Conservation (phyloP, 2,329 filamentous ascomycete species). For the Ophiostoma montium region DNA sequence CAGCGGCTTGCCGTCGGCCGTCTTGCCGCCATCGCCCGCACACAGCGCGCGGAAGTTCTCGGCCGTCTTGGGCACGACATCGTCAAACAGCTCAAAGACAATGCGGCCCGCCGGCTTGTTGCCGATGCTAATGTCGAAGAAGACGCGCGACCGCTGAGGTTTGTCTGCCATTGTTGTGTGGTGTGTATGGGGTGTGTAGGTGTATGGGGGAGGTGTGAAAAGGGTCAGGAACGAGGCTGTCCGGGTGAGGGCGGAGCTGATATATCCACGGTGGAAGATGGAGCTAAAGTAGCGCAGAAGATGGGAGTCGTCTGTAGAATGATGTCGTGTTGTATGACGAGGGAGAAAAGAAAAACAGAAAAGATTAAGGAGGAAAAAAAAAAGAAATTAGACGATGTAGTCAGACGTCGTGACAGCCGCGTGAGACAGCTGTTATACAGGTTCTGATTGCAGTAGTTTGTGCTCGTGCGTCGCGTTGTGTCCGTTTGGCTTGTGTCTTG, state of each 20-base stretch:
- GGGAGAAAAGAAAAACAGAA: too few species aligned
- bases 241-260: background rate
- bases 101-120: conserved; percentile 60
- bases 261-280: background rate
- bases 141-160: conserved; percentile 62
- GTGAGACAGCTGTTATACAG: too few species aligned
- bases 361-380: too few species aligned
- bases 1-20: conserved; percentile 69
- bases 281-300: too few species aligned
- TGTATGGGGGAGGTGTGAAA: background rate
- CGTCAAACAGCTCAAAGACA: conserved; percentile 66
- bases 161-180: conserved; percentile 24
- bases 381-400: too few species aligned
- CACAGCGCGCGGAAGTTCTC: conserved; percentile 94
- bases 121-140: conserved; percentile 83
- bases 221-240: background rate
- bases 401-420: too few species aligned
- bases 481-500: too few species aligned
- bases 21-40: conserved; percentile 83
- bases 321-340: too few species aligned
- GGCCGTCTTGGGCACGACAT: conserved; percentile 81
- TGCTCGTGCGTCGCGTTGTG: too few species aligned
- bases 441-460: too few species aligned
- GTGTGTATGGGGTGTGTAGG: background rate
- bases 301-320: too few species aligned